Conservation (phyloP, 139 green algal genomes). For the Diplosphaera chodatii region DNA sequence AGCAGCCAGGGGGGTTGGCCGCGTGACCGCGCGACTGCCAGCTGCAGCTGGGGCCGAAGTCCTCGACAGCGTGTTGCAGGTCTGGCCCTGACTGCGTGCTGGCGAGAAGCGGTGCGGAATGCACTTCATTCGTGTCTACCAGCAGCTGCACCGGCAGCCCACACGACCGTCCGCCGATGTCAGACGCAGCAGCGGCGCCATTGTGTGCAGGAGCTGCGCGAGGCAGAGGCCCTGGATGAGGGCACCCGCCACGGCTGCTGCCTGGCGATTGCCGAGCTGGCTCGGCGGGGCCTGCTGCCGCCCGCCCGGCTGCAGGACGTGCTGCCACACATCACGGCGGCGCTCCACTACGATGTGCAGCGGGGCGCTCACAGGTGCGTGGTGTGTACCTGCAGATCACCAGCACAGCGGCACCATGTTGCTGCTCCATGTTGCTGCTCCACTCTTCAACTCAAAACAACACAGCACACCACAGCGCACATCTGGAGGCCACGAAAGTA, state of each 20-base stretch:
- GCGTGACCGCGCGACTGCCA: conserved; percentile 77
- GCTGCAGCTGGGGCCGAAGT: not conserved
- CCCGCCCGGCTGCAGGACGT: conserved; percentile 51
- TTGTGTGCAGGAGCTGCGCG: conserved; percentile 59
- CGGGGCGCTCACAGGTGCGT: conserved; percentile 66
- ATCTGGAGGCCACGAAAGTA: too few species aligned
- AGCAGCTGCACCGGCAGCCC: too few species aligned
- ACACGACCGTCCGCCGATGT: too few species aligned
- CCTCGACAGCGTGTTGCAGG: not conserved
- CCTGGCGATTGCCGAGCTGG: conserved; percentile 91
- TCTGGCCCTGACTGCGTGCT: too few species aligned
- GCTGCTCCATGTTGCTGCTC: too few species aligned
- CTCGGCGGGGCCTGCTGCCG: conserved; percentile 81
- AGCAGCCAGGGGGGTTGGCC: conserved; percentile 87
- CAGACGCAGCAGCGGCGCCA: too few species aligned
- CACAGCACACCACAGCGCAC: too few species aligned
- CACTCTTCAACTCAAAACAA: too few species aligned
- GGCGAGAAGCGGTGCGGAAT: too few species aligned
- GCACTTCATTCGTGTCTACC: too few species aligned
- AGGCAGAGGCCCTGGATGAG: conserved; percentile 56
- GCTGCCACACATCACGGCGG: conserved; percentile 43
- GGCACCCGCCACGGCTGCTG: conserved; percentile 92
- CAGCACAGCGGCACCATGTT: too few species aligned
- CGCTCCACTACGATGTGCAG: conserved; percentile 88
- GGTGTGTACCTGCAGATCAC: too few species aligned